Evolutionary conservation across 2,329 filamentous ascomycete species (phyloP).

Genomic region (Coleophoma eucalyptorum): DNA sequence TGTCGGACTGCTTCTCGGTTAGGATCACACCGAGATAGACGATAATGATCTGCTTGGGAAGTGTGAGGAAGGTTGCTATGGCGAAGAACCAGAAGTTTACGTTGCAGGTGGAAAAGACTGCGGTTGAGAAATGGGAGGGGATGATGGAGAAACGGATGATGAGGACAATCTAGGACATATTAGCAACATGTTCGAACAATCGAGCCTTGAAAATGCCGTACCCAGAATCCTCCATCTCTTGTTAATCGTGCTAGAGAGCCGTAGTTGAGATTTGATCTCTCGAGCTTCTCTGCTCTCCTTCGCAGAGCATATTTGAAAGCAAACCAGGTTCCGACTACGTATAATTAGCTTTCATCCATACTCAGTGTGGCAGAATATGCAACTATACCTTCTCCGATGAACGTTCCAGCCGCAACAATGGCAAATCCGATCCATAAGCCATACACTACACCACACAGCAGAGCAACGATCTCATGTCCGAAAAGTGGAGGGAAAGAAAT

Average conservation of each 20-base stretch:
- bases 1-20: constrained; percentile 22
- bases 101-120: constrained; percentile 38
- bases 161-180: constrained; percentile 29
- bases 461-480: constrained; percentile 36
- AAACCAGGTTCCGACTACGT: constrained; percentile 32
- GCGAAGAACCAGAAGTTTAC: constrained; percentile 37
- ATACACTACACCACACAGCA: constrained; percentile 37
- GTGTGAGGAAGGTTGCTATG: constrained; percentile 34
- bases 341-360: not conserved
- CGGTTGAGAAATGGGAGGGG: constrained; percentile 37
- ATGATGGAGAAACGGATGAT: constrained; percentile 36
- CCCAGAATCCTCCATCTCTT: constrained; percentile 36
- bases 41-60: constrained; percentile 38
- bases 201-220: constrained; percentile 10
- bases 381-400: constrained; percentile 33
- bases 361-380: not conserved
- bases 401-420: constrained; percentile 36
- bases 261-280: constrained; percentile 36
- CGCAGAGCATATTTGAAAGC: constrained; percentile 34
- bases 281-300: constrained; percentile 31
- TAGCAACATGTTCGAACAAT: not conserved
- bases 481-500: constrained; percentile 39
- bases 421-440: constrained; percentile 37
- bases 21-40: constrained; percentile 37
- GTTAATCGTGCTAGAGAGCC: constrained; percentile 35